Evolutionary conservation across 106 monocot genomes (phyloP).

Genomic region (Posidonia australis): DNA sequence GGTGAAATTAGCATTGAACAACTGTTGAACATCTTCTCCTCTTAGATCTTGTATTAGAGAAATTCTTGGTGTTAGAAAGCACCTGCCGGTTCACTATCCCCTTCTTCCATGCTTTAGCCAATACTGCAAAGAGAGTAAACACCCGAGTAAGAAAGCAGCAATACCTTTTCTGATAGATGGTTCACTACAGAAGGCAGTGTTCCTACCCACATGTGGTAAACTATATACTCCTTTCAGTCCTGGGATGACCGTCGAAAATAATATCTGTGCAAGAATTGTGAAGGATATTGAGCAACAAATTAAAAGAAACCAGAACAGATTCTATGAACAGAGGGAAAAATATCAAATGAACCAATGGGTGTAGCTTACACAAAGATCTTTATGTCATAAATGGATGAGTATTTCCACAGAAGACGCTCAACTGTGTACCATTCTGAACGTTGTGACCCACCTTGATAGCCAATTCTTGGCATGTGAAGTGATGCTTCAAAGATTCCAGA

Average conservation of each 20-base stretch:
- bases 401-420: slow-evolving; percentile 82
- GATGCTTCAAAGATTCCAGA: slow-evolving; percentile 35
- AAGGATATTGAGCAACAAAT: not conserved
- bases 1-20: too few relatives aligned
- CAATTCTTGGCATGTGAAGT: slow-evolving; percentile 91
- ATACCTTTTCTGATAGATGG: too few relatives aligned
- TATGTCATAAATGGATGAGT: slow-evolving; percentile 59
- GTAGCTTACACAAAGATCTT: slow-evolving; percentile 69
- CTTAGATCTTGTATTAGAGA: too few relatives aligned
- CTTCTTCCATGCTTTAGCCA: too few relatives aligned
- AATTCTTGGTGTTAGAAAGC: too few relatives aligned
- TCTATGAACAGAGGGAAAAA: not conserved
- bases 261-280: slow-evolving; percentile 14
- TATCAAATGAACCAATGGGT: not conserved
- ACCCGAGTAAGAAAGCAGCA: too few relatives aligned
- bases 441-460: slow-evolving; percentile 72
- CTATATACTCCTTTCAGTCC: not conserved
- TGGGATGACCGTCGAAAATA: slow-evolving; percentile 27
- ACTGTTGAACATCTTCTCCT: too few relatives aligned
- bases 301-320: not conserved
- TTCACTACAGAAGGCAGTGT: too few relatives aligned
- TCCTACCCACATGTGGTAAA: too few relatives aligned
- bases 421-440: slow-evolving; percentile 83
- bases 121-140: too few relatives aligned
- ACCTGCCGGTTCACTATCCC: too few relatives aligned